Percentiles rank a stretch among this genome's conserved stretches.
phyloP scores from a whole-genome alignment of 2,329 filamentous ascomycete genomes.

The Chrysosporium queenslandicum region DNA sequence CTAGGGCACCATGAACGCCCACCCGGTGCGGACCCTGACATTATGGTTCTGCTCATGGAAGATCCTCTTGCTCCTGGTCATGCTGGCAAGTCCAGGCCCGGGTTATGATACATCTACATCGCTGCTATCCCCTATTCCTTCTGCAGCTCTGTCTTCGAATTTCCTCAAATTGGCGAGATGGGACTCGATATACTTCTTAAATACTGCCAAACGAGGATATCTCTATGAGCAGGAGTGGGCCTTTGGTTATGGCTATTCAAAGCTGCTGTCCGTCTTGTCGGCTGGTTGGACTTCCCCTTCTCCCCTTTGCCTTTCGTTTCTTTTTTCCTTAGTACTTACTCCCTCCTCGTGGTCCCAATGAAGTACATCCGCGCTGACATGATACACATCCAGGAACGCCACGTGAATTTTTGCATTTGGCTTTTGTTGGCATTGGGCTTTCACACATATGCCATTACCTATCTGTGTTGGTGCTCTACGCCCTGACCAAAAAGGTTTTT shows the following conservation, averaged over 20 bases:
- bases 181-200: conserved; percentile 54
- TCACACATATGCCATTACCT: conserved; percentile 67
- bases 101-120: conserved; percentile 56
- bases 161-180: conserved; percentile 44
- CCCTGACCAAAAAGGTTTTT: conserved; percentile 52
- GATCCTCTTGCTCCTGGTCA: conserved; percentile 41
- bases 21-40: conserved; percentile 29
- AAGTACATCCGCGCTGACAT: background rate
- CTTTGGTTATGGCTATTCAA: conserved; percentile 49
- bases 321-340: too few relatives aligned
- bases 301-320: too few relatives aligned
- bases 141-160: background rate
- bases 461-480: conserved; percentile 62
- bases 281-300: conserved; percentile 22
- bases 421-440: conserved; percentile 52
- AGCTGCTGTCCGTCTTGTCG: conserved; percentile 32
- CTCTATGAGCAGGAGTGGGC: conserved; percentile 58
- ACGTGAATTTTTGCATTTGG: conserved; percentile 12
- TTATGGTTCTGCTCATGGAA: conserved; percentile 48
- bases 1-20: conserved; percentile 15
- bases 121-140: conserved; percentile 31
- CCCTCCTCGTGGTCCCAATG: background rate
- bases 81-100: conserved; percentile 44
- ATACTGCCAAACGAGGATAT: conserved; percentile 45
- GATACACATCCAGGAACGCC: background rate